Conservation (phyloP, 306 rosid species). For the Pyrus betulifolia region DNA sequence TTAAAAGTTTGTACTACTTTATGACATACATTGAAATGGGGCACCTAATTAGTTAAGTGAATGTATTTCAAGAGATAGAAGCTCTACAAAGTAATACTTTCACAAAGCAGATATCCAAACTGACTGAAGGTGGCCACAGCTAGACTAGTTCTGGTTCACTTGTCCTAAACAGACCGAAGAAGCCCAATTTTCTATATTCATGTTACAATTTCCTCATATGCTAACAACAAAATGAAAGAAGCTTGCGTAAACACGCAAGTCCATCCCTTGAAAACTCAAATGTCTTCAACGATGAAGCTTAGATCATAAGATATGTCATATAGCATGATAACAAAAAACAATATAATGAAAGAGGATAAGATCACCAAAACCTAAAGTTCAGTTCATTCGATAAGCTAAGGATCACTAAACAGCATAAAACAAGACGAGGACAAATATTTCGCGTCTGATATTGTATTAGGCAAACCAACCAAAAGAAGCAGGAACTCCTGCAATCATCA, state of each 20-base stretch:
- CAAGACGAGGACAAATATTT: neutral
- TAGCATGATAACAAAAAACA: neutral
- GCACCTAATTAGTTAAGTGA: neutral
- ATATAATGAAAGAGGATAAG: neutral
- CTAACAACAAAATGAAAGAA: neutral
- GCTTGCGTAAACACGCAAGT: neutral
- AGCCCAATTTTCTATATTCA: neutral
- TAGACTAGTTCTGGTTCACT: neutral
- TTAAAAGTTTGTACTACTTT: neutral
- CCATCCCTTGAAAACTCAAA: neutral
- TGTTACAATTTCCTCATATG: neutral
- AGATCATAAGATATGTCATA: neutral
- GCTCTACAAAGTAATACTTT: neutral
- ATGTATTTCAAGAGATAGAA: neutral
- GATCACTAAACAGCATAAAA: neutral
- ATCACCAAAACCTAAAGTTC: neutral
- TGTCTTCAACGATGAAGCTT: neutral
- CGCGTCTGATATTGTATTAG: too few species aligned
- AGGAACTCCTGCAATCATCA: neutral
- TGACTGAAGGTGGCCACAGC: neutral
- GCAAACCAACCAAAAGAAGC: neutral
- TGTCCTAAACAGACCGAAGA: neutral
- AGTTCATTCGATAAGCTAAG: neutral
- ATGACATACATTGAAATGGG: neutral
- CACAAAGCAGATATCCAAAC: neutral